Percentiles rank a stretch among this genome's conserved stretches.
Conservation (phyloP, 2,329 filamentous ascomycete species). For the Colletotrichum melonis region DNA sequence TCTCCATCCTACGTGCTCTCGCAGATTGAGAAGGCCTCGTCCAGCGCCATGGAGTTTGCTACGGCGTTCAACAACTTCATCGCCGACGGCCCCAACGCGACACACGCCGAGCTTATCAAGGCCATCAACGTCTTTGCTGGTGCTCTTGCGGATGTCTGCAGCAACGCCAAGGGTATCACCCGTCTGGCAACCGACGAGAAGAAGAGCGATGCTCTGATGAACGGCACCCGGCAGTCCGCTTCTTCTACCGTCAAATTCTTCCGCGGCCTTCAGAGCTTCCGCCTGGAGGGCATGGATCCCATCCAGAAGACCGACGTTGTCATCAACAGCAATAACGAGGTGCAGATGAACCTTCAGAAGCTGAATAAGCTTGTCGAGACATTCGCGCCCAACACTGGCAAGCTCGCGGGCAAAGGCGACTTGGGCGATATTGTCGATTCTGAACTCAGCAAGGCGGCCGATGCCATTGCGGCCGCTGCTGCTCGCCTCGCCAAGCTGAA, state of each 20-base stretch:
- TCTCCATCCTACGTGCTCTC: slow-evolving; percentile 95
- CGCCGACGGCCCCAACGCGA: slow-evolving; percentile 92
- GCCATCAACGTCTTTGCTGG: slow-evolving; percentile 91
- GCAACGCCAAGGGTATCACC: slow-evolving; percentile 95
- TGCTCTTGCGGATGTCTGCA: slow-evolving; percentile 91
- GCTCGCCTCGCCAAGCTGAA: slow-evolving; percentile 90
- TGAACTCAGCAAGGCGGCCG: slow-evolving; percentile 92
- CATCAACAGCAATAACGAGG: slow-evolving; percentile 96
- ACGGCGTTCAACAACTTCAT: slow-evolving; percentile 99
- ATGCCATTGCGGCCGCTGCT: slow-evolving; percentile 93
- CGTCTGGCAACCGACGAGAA: slow-evolving; percentile 95
- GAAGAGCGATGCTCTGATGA: slow-evolving; percentile 88
- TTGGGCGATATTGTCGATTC: slow-evolving; percentile 92
- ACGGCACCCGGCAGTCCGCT: slow-evolving; percentile 85
- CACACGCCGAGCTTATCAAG: slow-evolving; percentile 91
- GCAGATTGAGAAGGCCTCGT: slow-evolving; percentile 95
- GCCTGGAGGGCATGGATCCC: slow-evolving; percentile 88
- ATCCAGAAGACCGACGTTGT: slow-evolving; percentile 96
- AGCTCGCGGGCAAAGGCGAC: slow-evolving; percentile 84
- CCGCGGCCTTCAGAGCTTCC: slow-evolving; percentile 92
- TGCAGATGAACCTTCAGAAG: slow-evolving; percentile 92
- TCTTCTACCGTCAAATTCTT: slow-evolving; percentile 93
- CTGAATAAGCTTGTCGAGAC: slow-evolving; percentile 93
- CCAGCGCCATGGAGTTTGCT: slow-evolving; percentile 95
- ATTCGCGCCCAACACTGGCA: slow-evolving; percentile 88